A percentile compares a stretch with the other conserved stretches of the same genome.
These are phyloP conservation scores for Sugiyamaella marilandica DNA, from an alignment of 805 yeast species.

Conservation along the genomic window DNA sequence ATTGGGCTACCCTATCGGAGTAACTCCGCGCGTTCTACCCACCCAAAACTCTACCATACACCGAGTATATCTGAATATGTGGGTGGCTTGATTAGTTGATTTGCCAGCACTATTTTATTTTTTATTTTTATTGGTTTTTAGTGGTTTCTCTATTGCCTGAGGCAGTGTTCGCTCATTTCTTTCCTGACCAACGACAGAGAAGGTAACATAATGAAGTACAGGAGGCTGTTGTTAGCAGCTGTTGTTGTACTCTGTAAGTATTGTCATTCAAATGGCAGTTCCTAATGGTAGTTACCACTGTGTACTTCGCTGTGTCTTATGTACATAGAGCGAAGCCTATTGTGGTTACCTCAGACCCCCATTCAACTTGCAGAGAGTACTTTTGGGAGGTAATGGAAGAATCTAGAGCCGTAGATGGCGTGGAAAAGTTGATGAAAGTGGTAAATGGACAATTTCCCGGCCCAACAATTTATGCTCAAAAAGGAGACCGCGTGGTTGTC, in stretches of 20 bases:
- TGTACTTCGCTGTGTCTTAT: background rate
- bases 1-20: background rate
- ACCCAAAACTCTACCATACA: too few relatives aligned
- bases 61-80: too few relatives aligned
- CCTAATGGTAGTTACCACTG: background rate
- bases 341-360: background rate
- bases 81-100: too few relatives aligned
- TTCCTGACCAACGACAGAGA: too few relatives aligned
- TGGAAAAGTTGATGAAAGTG: conserved; percentile 29
- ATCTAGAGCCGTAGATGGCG: conserved; percentile 17
- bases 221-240: too few relatives aligned
- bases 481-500: conserved; percentile 32
- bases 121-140: too few relatives aligned
- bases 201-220: too few relatives aligned
- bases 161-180: too few relatives aligned
- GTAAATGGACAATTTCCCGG: conserved; percentile 47
- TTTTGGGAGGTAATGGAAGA: background rate
- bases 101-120: too few relatives aligned
- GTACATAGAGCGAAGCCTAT: background rate
- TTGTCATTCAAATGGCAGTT: too few relatives aligned
- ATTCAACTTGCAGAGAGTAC: background rate
- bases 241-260: too few relatives aligned
- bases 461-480: conserved; percentile 39
- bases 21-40: background rate
- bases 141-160: too few relatives aligned